Evolutionary conservation across 441 rosid genomes (phyloP).

Genomic region (Eutrema salsugineum): DNA sequence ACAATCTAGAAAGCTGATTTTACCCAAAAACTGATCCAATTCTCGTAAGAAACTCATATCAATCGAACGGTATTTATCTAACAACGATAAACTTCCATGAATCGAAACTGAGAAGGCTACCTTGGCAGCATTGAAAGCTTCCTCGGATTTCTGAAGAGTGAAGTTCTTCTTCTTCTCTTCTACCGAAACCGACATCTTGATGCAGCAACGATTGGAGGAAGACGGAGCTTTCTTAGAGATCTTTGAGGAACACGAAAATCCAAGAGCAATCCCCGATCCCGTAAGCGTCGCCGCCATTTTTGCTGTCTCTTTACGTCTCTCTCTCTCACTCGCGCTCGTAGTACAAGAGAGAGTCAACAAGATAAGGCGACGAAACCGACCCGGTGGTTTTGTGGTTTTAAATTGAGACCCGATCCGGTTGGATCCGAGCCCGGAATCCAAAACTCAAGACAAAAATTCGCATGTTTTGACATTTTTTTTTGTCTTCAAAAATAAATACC

Average conservation of each 20-base stretch:
- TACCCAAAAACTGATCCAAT: too few relatives aligned
- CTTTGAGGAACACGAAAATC: slow-evolving; percentile 45
- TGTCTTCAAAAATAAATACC: too few relatives aligned
- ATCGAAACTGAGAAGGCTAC: slow-evolving; percentile 19
- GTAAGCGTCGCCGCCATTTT: slow-evolving; percentile 55
- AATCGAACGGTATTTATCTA: too few relatives aligned
- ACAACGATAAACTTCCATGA: too few relatives aligned
- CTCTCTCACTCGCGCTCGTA: neutral
- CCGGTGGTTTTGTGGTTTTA: neutral
- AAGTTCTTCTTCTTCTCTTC: slow-evolving; percentile 68
- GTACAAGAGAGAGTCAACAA: neutral
- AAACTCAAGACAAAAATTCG: neutral
- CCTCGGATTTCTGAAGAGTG: slow-evolving; percentile 72
- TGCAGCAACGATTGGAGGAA: slow-evolving; percentile 37
- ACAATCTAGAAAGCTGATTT: too few relatives aligned
- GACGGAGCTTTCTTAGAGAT: slow-evolving; percentile 10
- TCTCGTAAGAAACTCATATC: too few relatives aligned
- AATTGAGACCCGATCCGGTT: neutral
- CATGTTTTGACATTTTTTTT: too few relatives aligned
- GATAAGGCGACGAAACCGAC: neutral
- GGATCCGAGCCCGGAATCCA: neutral
- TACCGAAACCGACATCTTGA: slow-evolving; percentile 72
- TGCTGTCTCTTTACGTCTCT: neutral
- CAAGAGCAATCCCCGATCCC: slow-evolving; percentile 48
- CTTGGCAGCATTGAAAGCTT: slow-evolving; percentile 80